Conservation (phyloP, 164 flowering plant genomes). For the Magnolia officinalis region DNA sequence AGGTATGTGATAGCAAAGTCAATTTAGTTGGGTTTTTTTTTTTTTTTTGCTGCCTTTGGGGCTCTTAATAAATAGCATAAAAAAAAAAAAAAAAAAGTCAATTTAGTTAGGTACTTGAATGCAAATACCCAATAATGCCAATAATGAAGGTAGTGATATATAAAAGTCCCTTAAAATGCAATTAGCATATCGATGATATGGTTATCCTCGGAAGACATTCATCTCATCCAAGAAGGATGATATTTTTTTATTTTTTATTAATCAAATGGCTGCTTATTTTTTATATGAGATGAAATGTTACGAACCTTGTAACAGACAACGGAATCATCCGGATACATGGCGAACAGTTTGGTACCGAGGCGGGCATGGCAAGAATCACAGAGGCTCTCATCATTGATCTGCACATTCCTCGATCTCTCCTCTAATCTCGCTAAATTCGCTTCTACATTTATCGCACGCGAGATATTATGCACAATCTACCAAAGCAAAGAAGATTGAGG, state of each 20-base stretch:
- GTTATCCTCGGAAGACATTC: neutral
- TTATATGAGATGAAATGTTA: constrained; percentile 3
- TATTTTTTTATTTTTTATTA: neutral
- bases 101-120: too few species aligned
- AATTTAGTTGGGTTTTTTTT: too few species aligned
- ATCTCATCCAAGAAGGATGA: neutral
- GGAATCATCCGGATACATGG: constrained; percentile 96
- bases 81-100: too few species aligned
- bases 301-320: constrained; percentile 95
- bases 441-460: constrained; percentile 75
- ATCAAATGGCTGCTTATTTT: too few species aligned
- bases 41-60: too few species aligned
- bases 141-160: neutral
- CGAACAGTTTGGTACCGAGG: constrained; percentile 95
- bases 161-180: neutral
- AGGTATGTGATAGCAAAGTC: too few species aligned
- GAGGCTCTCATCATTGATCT: constrained; percentile 90
- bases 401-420: constrained; percentile 87
- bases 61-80: too few species aligned
- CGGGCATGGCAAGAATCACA: constrained; percentile 98
- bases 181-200: neutral
- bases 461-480: constrained; percentile 78
- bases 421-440: constrained; percentile 76
- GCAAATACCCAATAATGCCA: too few species aligned
- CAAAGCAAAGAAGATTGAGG: constrained; percentile 7